Evolutionary conservation across 2,329 filamentous ascomycete species (phyloP).

Genomic region (Endothia cerciana): DNA sequence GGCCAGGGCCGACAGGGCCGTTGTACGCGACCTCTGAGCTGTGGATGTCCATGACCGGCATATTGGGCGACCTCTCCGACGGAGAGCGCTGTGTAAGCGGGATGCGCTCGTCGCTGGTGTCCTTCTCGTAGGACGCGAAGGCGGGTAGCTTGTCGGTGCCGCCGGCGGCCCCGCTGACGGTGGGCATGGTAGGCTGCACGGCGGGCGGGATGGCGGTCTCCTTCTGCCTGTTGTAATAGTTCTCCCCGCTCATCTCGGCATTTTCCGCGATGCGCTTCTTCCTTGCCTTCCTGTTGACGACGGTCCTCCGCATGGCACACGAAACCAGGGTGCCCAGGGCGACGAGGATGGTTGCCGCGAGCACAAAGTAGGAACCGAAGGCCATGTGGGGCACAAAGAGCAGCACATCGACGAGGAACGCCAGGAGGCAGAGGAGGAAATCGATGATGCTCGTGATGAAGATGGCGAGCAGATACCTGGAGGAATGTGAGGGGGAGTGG

Average conservation of each 20-base stretch:
- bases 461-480: conserved; percentile 81
- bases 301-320: conserved; percentile 90
- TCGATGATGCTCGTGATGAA: conserved; percentile 87
- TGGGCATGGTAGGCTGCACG: conserved; percentile 62
- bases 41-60: conserved; percentile 45
- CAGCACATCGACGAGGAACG: conserved; percentile 91
- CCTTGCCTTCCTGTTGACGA: conserved; percentile 90
- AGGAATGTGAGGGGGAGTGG: conserved; percentile 85
- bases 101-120: conserved; percentile 70
- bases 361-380: conserved; percentile 93
- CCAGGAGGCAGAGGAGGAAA: conserved; percentile 79
- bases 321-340: conserved; percentile 81
- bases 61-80: conserved; percentile 58
- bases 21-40: conserved; percentile 42
- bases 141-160: conserved; percentile 51
- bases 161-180: conserved; percentile 59
- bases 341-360: conserved; percentile 86
- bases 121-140: conserved; percentile 70
- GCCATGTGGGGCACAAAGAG: conserved; percentile 92
- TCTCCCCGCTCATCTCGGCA: conserved; percentile 94
- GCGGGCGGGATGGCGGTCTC: conserved; percentile 48
- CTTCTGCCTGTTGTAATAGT: conserved; percentile 76
- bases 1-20: conserved; percentile 36
- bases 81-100: conserved; percentile 70
- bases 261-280: conserved; percentile 92